Percentiles rank a stretch among this genome's conserved stretches.
phyloP scores from a whole-genome alignment of 1,284 basidiomycete genomes.

The Fistulinella cinereoalba region DNA sequence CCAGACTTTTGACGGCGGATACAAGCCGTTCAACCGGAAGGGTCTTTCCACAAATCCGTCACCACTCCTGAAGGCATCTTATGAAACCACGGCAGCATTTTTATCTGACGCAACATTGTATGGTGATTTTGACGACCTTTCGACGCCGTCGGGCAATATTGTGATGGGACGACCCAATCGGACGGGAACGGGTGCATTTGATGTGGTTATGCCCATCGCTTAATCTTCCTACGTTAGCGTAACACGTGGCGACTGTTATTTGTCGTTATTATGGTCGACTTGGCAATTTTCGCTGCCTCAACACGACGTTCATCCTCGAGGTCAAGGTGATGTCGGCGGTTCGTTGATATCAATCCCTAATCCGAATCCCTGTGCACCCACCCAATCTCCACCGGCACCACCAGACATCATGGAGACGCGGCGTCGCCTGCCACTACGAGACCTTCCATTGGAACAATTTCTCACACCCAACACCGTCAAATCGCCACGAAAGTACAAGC shows the following conservation, averaged over 20 bases:
- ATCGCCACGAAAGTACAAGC: constrained; percentile 38
- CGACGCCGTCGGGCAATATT: constrained; percentile 87
- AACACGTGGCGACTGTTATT: constrained; percentile 21
- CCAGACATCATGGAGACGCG: constrained; percentile 31
- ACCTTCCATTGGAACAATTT: constrained; percentile 57
- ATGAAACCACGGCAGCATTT: constrained; percentile 96
- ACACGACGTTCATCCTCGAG: constrained; percentile 18
- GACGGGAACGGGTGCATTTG: constrained; percentile 89
- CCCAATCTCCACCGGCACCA: constrained; percentile 2
- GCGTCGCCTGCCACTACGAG: constrained; percentile 48
- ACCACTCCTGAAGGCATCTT: constrained; percentile 94
- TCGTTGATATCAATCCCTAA: constrained; percentile 25
- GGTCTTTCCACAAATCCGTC: constrained; percentile 91
- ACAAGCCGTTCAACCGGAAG: constrained; percentile 96
- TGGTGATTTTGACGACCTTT: constrained; percentile 93
- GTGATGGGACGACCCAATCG: constrained; percentile 83
- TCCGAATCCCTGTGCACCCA: constrained; percentile 8
- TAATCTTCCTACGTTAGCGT: constrained; percentile 8
- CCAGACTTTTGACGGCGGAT: constrained; percentile 95
- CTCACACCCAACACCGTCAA: constrained; percentile 34
- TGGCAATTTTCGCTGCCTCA: constrained; percentile 18
- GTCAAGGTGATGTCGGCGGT: constrained; percentile 26
- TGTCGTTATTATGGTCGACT: constrained; percentile 22
- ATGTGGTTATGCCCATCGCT: constrained; percentile 61
- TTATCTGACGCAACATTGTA: constrained; percentile 91